Base-by-base conservation (phyloP, 148 eudicot species). In the Amaranthus palmeri region DNA sequence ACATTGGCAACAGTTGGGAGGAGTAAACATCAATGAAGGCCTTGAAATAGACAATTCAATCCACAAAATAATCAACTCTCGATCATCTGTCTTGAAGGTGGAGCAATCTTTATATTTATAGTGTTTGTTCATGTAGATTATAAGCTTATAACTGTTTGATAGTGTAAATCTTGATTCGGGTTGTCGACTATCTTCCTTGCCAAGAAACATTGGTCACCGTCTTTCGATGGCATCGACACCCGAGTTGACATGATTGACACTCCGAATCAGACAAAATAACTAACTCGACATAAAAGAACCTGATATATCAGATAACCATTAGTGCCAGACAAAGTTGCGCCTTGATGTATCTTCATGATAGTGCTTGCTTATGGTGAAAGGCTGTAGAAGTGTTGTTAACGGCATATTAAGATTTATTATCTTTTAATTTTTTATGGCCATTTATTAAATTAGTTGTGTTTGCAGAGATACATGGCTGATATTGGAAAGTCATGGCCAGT, bases 381-480 rank as follows among this genome's bases (percentile, higher is more conserved):
- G 25, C 40, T 53, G 8, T 59, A 14, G 25, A 8, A 3, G 7
- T 57, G 42, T 45, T 11, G 7, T 47, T 49, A 6, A 25, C n/a
- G 61, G 17, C 17, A 8, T 48, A 36, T 67, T 4, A 7, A 15
- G 40, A 54, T 72, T 41, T 6, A 48, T 25, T 25, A 25, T 54
- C 3, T 45, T 25, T 11, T 44, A 10, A 10, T 13, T 40, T 7
- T 52, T 54, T 43, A 46, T 4, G 42, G 5, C 10, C 15, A 68
- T 73, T n/a, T 42, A 52, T 69, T 71, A 63, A 56, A 13, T 14
- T 48, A 56, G 13, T 49, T 50, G 45, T 52, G 10, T 77, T 68
- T 87, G 85, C 89, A 95, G 99, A 85, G 99, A 87, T 95, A 95
- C 88, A 89, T 89, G 78, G 96, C 97, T 78, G 99, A 95, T 77